Percentiles rank a stretch among this genome's conserved stretches.
These are phyloP conservation scores for Phytophthora brassicae DNA, from an alignment of 352 stramenopile species.

Conservation along the genomic window DNA sequence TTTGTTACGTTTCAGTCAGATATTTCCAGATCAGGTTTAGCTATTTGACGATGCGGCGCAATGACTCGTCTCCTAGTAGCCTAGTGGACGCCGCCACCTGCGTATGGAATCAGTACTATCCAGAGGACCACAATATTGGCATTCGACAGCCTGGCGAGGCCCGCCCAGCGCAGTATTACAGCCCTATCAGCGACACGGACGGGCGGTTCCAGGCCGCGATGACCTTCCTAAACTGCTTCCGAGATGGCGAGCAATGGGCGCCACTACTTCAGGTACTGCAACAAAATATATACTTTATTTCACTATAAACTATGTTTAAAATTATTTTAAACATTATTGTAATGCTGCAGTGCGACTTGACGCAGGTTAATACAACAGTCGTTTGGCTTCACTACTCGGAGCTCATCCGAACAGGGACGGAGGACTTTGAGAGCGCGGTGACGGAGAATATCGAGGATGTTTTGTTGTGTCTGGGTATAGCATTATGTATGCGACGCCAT, in stretches of 20 bases:
- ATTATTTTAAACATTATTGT: too few species aligned
- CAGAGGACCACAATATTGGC: slow-evolving; percentile 61
- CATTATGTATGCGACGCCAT: slow-evolving; percentile 62
- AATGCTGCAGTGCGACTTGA: slow-evolving; percentile 48
- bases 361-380: slow-evolving; percentile 43
- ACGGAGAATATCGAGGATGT: slow-evolving; percentile 63
- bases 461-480: slow-evolving; percentile 63
- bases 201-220: slow-evolving; percentile 58
- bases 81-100: slow-evolving; percentile 52
- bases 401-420: slow-evolving; percentile 45
- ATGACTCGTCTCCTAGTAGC: slow-evolving; percentile 24
- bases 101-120: slow-evolving; percentile 82
- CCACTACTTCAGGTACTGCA: slow-evolving; percentile 45
- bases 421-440: slow-evolving; percentile 55
- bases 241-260: slow-evolving; percentile 49
- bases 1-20: too few species aligned
- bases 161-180: slow-evolving; percentile 46
- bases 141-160: slow-evolving; percentile 41
- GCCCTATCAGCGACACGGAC: slow-evolving; percentile 49
- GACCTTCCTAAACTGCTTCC: slow-evolving; percentile 62
- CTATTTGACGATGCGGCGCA: slow-evolving; percentile 21
- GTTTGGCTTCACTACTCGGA: slow-evolving; percentile 60
- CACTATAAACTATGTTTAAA: too few species aligned
- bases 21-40: too few species aligned
- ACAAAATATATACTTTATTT: too few species aligned